phyloP scores from a whole-genome alignment of 768 basidiomycete species.

The Rhodotorula sphaerocarpa region DNA sequence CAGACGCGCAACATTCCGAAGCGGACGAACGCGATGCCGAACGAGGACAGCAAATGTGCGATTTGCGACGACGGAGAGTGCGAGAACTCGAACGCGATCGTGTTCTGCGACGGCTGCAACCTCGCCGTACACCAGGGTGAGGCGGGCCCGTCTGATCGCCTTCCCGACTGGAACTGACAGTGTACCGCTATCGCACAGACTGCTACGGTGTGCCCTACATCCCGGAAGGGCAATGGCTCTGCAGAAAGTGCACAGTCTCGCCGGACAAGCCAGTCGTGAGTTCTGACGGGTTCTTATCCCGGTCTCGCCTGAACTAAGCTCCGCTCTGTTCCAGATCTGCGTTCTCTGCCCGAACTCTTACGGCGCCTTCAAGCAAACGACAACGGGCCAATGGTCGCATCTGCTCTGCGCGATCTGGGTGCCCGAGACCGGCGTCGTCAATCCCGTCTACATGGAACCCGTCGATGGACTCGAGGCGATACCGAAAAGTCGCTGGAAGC shows the following conservation, averaged over 20 bases:
- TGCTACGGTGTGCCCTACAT: constrained; percentile 99
- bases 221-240: constrained; percentile 98
- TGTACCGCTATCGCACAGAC: constrained; percentile 49
- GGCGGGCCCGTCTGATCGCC: constrained; percentile 28
- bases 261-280: constrained; percentile 91
- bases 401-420: constrained; percentile 95
- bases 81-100: constrained; percentile 97
- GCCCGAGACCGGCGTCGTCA: constrained; percentile 83
- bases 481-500: constrained; percentile 83
- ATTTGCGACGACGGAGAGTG: constrained; percentile 98
- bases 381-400: constrained; percentile 87
- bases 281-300: constrained; percentile 9
- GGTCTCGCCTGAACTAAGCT: not conserved
- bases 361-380: constrained; percentile 96
- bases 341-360: constrained; percentile 94
- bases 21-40: constrained; percentile 72
- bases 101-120: constrained; percentile 98
- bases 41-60: constrained; percentile 91
- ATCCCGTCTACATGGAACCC: constrained; percentile 97
- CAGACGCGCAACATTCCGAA: constrained; percentile 92
- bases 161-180: not conserved
- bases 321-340: constrained; percentile 58
- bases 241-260: constrained; percentile 94
- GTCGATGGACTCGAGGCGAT: constrained; percentile 81
- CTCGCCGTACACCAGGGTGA: constrained; percentile 97